Base-by-base conservation (phyloP, 1,139 yeast genomes). In the Protomyces inundatus region DNA sequence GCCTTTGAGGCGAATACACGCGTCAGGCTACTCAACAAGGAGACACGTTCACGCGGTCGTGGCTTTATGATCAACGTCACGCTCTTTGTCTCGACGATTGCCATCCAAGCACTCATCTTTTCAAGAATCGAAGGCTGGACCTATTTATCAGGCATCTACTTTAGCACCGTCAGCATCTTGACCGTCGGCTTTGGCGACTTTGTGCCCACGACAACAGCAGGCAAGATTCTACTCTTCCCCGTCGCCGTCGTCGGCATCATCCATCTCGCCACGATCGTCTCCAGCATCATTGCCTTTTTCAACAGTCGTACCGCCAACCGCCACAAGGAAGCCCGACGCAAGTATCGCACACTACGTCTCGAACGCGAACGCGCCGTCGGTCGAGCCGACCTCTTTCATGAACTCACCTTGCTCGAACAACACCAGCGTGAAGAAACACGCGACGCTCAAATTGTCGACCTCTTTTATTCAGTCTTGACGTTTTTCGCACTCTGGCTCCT, bases 401-500 rank as follows among this genome's bases (percentile, higher is more conserved):
- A 58, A 23, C 35, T 58, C 7, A 33, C 23, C 10, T 35, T 58
- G 6, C 52, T 58, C 33, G 62, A 58, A 42, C 14, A 52, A 32
- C 32, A 36, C 14, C 40, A 58, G 52, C 40, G 45, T 9, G 52
- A 51, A 10, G 50, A 58, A 36, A 56, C 51, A n/a, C 33, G 53
- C 14, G 39, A 55, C 14, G 54, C 42, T 10, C 56, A 52, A 33
- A 30, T 58, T 10, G 46, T 58, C 23, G 35, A 39, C n/a, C 48
- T 58, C 32, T 37, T 16, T 33, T 51, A 54, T 37, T 60, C 64
- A 4, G 7, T 46, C n/a, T 1, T 75, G 0, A 71, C 82, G 3
- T 88, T 88, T 70, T 69, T 82, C 39, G 56, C 75, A 0, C 87
- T 87, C 70, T 85, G 93, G 87, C 76, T 88, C 3, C 66, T 87